phyloP scores from a whole-genome alignment of 2,329 filamentous ascomycete genomes.

The Gyromitra esculenta region DNA sequence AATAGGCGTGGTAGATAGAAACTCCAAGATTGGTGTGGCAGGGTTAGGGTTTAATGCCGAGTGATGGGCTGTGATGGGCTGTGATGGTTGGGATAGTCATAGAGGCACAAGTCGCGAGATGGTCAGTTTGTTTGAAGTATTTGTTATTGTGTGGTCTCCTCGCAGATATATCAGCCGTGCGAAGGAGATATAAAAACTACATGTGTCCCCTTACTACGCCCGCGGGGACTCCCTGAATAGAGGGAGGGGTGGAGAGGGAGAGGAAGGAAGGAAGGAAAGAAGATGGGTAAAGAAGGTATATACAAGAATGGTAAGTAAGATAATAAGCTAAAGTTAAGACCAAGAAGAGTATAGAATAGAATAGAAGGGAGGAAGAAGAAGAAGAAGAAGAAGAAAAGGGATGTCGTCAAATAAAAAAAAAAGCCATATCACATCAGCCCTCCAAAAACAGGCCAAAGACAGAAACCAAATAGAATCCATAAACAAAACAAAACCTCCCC shows the following conservation, averaged over 20 bases:
- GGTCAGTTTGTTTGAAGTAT: background rate
- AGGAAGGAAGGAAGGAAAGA: background rate
- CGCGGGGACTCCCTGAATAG: background rate
- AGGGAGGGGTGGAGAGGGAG: background rate
- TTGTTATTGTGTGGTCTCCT: background rate
- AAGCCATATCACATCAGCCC: background rate
- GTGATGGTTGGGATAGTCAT: background rate
- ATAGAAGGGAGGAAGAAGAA: background rate
- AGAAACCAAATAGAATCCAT: too few relatives aligned
- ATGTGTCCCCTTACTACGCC: background rate
- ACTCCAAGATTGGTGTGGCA: background rate
- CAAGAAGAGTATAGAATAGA: background rate
- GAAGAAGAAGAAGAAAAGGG: background rate
- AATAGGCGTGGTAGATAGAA: background rate
- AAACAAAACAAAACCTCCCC: too few relatives aligned
- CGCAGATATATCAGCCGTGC: background rate
- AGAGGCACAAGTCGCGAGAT: background rate
- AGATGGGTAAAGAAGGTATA: background rate
- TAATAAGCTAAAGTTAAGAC: conserved; percentile 2
- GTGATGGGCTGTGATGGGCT: background rate
- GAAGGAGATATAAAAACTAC: background rate
- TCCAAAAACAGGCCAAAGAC: background rate
- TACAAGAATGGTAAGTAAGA: conserved; percentile 6
- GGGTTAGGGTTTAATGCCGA: background rate
- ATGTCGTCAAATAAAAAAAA: conserved; percentile 3